These are phyloP conservation scores for Salix arbutifolia DNA, from an alignment of 345 rosid genomes.

Conservation along the genomic window DNA sequence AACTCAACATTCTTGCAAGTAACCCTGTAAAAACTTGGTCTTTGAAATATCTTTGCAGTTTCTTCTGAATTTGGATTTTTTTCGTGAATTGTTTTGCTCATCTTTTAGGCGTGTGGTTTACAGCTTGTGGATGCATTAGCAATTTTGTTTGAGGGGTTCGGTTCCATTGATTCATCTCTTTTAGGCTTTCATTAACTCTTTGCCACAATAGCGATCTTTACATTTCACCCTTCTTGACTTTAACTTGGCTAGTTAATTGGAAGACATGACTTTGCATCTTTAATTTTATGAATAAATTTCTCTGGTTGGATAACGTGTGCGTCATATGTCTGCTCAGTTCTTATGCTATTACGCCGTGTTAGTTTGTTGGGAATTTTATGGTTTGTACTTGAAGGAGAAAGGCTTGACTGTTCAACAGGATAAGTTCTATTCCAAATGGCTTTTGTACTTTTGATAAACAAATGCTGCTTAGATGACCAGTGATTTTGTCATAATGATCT, in stretches of 20 bases:
- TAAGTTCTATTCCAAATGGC: not conserved
- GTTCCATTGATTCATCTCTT: not conserved
- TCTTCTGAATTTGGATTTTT: not conserved
- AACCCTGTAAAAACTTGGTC: not conserved
- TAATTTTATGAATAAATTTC: not conserved
- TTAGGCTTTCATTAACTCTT: not conserved
- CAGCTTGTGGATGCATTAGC: too few species aligned
- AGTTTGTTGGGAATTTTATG: not conserved
- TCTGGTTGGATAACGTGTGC: not conserved
- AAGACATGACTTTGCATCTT: not conserved
- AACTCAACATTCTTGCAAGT: conserved; percentile 67
- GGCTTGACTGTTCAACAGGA: not conserved
- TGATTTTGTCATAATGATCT: not conserved
- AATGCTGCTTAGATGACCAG: not conserved
- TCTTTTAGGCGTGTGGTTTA: too few species aligned
- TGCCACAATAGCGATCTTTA: not conserved
- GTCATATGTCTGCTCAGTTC: not conserved
- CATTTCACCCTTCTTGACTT: not conserved
- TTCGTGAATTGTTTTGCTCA: not conserved
- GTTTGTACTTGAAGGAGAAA: not conserved
- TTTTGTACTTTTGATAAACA: not conserved
- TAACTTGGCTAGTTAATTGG: not conserved
- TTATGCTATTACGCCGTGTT: not conserved
- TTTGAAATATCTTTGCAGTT: not conserved
- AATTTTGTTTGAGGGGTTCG: too few species aligned